These are phyloP conservation scores for Hyphopichia pseudoburtonii DNA, from an alignment of 1,139 yeast genomes.

Conservation along the genomic window DNA sequence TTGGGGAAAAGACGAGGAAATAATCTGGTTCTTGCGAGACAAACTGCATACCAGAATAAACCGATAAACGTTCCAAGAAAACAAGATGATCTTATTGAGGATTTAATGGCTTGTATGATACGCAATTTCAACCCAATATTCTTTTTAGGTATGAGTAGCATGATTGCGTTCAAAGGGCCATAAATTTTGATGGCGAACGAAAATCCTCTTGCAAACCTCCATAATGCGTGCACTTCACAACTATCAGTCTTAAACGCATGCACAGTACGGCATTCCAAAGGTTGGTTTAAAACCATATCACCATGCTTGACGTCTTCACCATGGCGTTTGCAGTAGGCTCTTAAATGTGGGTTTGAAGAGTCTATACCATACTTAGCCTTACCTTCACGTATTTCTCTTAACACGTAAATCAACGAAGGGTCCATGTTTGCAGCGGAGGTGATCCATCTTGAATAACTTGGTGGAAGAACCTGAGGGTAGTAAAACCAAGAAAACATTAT, in stretches of 20 bases:
- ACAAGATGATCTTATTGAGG: constrained; percentile 30
- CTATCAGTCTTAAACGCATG: constrained; percentile 34
- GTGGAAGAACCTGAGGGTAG: constrained; percentile 31
- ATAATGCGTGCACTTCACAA: constrained; percentile 40
- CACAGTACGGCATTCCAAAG: constrained; percentile 30
- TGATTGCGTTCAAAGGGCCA: constrained; percentile 30
- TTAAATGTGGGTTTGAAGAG: constrained; percentile 19
- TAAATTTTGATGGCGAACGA: constrained; percentile 33
- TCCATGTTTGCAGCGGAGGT: constrained; percentile 46
- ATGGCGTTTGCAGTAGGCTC: constrained; percentile 25
- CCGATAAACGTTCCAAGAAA: constrained; percentile 35
- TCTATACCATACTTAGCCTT: constrained; percentile 26
- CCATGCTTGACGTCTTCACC: constrained; percentile 26
- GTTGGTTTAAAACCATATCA: constrained; percentile 18
- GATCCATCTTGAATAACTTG: constrained; percentile 40
- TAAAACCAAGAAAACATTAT: constrained; percentile 41
- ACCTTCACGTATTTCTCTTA: constrained; percentile 23
- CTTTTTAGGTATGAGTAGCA: constrained; percentile 30
- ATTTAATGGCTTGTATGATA: constrained; percentile 21
- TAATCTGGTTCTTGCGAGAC: constrained; percentile 31
- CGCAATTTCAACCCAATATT: constrained; percentile 16
- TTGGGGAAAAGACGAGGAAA: constrained; percentile 31
- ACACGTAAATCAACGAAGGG: constrained; percentile 23
- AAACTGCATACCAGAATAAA: constrained; percentile 39
- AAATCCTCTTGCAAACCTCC: constrained; percentile 38